Base-by-base conservation (phyloP, 495 filamentous ascomycete species). In the Neurospora intermedia region DNA sequence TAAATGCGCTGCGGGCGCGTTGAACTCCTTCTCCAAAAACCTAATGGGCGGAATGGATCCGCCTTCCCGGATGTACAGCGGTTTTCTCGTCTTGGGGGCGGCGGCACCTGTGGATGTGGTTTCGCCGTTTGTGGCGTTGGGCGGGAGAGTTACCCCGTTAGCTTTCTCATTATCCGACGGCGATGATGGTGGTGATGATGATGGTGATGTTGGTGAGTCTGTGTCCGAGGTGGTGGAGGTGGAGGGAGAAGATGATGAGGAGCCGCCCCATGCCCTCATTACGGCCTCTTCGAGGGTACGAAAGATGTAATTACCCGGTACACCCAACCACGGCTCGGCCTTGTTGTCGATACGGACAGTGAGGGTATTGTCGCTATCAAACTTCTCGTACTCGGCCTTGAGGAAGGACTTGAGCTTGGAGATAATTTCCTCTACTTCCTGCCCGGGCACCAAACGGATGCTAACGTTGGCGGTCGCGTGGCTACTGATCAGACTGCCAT, bases 291-390 rank as follows among this genome's bases (percentile, higher is more conserved):
- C 93, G 1, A 98, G 87, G 0, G 93, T 97, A 45, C 89, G 88
- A 78, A 97, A 99, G 75, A 97, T 93, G 76, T 94, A 88, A 74
- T 96, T 98, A 41, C 91, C 89, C 16, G 92, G 94, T 73, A 97
- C 94, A 3, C 96, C 96, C 0, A 99, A 88, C 96, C 96, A 99
- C 18, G 96, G 93, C 78, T 99, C 96, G 2, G 96, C 95, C 80
- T 93, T 91, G 74, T 97, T 94, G 66, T 96, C 93, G 74, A 98
- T 94, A 39, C 89, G 88, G 35, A 99, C 89, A 2, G 88, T 91
- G 54, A 98, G 87, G 39, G 88, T 87, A 75, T 99, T 98, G 70
- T 91, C 89, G 7, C 92, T 92, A 43, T 89, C 89, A 1, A 98
- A 87, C 5, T 85, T 79, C 1, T 82, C 86, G 76, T 96, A 99